phyloP scores from a whole-genome alignment of 176 grass and related monocot species.

The Lolium multiflorum region DNA sequence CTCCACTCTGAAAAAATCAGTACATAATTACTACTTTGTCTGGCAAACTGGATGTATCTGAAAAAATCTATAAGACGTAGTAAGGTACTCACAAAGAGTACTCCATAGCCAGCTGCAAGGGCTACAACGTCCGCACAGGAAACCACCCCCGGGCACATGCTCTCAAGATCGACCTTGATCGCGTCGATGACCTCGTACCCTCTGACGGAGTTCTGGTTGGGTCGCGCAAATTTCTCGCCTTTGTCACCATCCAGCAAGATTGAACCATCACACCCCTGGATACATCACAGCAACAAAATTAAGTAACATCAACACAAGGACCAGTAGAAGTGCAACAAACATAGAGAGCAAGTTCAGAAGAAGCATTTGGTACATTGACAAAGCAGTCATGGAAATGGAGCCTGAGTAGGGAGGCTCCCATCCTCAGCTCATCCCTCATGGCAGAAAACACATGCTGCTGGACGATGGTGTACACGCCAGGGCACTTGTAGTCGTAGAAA shows the following conservation, averaged over 20 bases:
- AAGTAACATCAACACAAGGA: background rate
- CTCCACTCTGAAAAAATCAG: slow-evolving; percentile 59
- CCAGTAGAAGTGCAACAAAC: too few species aligned
- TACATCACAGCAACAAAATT: background rate
- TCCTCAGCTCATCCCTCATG: slow-evolving; percentile 64
- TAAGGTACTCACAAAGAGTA: slow-evolving; percentile 52
- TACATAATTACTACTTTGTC: background rate
- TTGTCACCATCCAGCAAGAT: slow-evolving; percentile 61
- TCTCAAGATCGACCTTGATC: slow-evolving; percentile 73
- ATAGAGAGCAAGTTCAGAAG: too few species aligned
- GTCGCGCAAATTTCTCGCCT: slow-evolving; percentile 54
- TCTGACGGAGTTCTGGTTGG: slow-evolving; percentile 65
- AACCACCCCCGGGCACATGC: slow-evolving; percentile 57
- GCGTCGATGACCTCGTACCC: slow-evolving; percentile 76
- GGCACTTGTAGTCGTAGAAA: slow-evolving; percentile 61
- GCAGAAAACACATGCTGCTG: slow-evolving; percentile 52
- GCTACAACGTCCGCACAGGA: slow-evolving; percentile 83
- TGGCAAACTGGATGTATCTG: background rate
- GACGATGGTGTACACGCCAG: slow-evolving; percentile 54
- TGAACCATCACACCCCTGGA: slow-evolving; percentile 82
- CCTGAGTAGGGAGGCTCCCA: slow-evolving; percentile 76
- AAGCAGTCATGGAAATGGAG: slow-evolving; percentile 97
- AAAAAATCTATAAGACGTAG: background rate
- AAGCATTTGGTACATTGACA: slow-evolving; percentile 56
- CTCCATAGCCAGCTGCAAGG: slow-evolving; percentile 69